Base-by-base conservation (phyloP, 495 filamentous ascomycete species). In the Darksidea phi region DNA sequence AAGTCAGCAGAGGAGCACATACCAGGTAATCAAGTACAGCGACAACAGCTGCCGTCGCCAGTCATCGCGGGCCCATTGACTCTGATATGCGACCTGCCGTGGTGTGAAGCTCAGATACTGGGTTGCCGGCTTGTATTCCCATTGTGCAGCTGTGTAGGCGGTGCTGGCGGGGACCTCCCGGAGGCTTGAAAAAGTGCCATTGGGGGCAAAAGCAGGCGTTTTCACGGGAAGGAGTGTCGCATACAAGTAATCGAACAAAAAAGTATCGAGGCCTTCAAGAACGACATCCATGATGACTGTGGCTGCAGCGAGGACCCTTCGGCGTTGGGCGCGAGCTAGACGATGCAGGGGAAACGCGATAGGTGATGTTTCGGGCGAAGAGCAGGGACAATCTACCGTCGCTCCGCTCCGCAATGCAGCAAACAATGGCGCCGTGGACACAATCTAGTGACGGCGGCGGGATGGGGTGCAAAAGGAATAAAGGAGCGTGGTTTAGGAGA, bases 1-100 rank as follows among this genome's bases (percentile, higher is more conserved):
- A 25, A 6, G 12, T 28, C 11, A 23, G 21, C 1, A 37, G 20
- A 1, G 7, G 43, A 36, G 23, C 25, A 25, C 54, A 66, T 79
- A 96, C 93, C 89, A 94, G 57, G 90, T 89, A 48, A 97, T 90
- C 25, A 92, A 54, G 70, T 87, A 94, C 61, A 96, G 77, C 48
- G 87, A 89, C 36, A 87, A 59, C 48, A 77, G 73, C 76, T 97
- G 93, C 64, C 94, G 84, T 60, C 80, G 87, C 48, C 89, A 80
- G 73, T 95, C 90, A 68, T 94, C 88, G 64, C 93, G 77, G 20
- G 85, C 77, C 86, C 87, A 90, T 28, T 78, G 79, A 70, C 92
- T 96, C 77, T 86, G 77, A 67, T 88, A 96, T 20, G 93, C 94
- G 67, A 86, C 90, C 57, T 86, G 73, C 49, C 82, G 83, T 10